Evolutionary conservation across 805 yeast species (phyloP), one percentile per base, ranked within the genome.

Genomic region (Metschnikowia lochheadii): DNA sequence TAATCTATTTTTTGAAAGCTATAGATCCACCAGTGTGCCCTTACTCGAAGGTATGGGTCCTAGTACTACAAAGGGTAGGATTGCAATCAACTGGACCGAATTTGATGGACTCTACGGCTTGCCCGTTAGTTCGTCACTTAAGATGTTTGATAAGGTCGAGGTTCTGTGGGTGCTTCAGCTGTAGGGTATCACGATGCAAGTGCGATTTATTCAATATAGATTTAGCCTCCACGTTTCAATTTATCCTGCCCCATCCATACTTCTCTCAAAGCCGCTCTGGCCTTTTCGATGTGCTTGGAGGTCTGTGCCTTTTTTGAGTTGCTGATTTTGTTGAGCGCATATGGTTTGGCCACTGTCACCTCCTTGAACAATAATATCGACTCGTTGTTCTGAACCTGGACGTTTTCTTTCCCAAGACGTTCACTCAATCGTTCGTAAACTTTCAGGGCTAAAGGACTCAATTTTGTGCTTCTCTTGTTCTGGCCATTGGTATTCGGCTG

Each of bases 71-170:
- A 15, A 6, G 34, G 10, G 48, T 15, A 44, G 45, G 20, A 45
- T 52, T 14, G 40, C 38, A 11, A 18, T 56, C 8, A 45, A 49
- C 5, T 67, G 72, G 73, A 69, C 71, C 2, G 75, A 79, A 0
- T 68, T 85, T 57, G 95, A 87, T 64, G 95, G 96, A 0, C 75
- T 74, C 50, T 76, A 77, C 55, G 95, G 94, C 1, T 75, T 82
- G 1, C 59, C 61, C n/a, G 70, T 70, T 42, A 78, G 76, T 54
- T 90, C 90, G 0, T 34, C 49, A 13, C 49, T 69, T 3, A 70
- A 72, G 53, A 56, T 78, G 10, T 84, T 86, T 57, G 83, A 82
- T n/a, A 48, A 66, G 10, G 57, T 83, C 6, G 75, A 72, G 46
- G 59, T 81, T 10, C 63, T 60, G 36, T 75, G 79, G 78, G 50